Percentiles rank a stretch among this genome's conserved stretches.
phyloP scores from a whole-genome alignment of 495 filamentous ascomycete species.

The Penicillium roqueforti region DNA sequence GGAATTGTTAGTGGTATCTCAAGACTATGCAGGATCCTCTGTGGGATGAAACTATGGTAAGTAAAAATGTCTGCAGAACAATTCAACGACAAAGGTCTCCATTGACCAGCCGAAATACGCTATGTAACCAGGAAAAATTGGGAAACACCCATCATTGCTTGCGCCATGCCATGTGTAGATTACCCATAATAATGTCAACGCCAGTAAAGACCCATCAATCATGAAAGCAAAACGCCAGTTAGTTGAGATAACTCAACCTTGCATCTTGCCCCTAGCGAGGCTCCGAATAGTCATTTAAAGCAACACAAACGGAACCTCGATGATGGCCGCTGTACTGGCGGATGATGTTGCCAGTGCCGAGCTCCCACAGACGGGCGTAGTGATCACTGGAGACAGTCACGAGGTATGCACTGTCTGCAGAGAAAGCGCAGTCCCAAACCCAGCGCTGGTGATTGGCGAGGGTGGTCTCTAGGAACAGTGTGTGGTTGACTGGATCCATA shows the following conservation, averaged over 20 bases:
- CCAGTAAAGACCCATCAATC: background rate
- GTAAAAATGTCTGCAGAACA: background rate
- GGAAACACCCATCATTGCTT: background rate
- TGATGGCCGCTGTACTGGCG: conserved; percentile 98
- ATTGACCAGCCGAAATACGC: background rate
- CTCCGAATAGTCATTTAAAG: conserved; percentile 95
- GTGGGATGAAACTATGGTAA: background rate
- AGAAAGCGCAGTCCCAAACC: conserved; percentile 99
- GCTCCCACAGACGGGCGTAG: conserved; percentile 95
- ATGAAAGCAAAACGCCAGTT: background rate
- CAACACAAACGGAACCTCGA: conserved; percentile 90
- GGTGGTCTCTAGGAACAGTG: conserved; percentile 82
- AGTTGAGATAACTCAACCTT: background rate
- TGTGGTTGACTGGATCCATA: conserved; percentile 41
- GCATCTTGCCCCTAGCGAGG: conserved; percentile 30
- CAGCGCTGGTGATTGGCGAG: conserved; percentile 93
- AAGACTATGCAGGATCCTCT: background rate
- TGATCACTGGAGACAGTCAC: conserved; percentile 98
- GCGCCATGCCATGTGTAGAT: conserved; percentile 18
- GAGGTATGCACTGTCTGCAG: conserved; percentile 90
- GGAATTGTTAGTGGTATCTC: background rate
- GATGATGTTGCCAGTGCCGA: conserved; percentile 79
- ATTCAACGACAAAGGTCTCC: background rate
- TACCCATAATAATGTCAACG: conserved; percentile 1
- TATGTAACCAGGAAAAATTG: background rate